Evolutionary conservation across 1,139 yeast species (phyloP).

Genomic region (Suhomyces bolitotheri): DNA sequence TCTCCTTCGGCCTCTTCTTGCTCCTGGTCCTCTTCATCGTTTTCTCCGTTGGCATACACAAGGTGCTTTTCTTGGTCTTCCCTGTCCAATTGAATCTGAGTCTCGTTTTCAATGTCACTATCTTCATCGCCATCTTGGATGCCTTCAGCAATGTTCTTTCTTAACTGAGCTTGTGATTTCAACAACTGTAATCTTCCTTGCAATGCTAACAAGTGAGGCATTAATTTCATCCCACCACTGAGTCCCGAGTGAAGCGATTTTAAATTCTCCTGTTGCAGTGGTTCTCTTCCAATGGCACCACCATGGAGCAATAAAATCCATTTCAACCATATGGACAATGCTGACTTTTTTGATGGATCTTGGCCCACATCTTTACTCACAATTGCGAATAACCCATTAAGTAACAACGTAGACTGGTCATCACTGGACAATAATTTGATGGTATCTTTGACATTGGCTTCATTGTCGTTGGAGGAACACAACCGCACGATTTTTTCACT

Average conservation of each 20-base stretch:
- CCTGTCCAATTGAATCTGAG: constrained; percentile 17
- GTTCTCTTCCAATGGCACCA: constrained; percentile 35
- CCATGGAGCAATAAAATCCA: constrained; percentile 51
- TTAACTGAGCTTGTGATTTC: constrained; percentile 39
- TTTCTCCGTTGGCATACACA: constrained; percentile 45
- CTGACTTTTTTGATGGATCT: constrained; percentile 33
- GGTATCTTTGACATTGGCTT: constrained; percentile 36
- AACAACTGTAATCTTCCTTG: constrained; percentile 48
- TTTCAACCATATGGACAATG: constrained; percentile 49
- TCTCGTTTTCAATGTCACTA: constrained; percentile 24
- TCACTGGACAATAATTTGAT: constrained; percentile 26
- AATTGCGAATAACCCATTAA: constrained; percentile 33
- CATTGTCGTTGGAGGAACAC: constrained; percentile 37
- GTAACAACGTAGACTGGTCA: constrained; percentile 18
- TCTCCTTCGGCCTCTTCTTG: constrained; percentile 12
- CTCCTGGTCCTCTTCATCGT: constrained; percentile 31
- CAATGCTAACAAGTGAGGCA: constrained; percentile 43
- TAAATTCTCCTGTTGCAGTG: constrained; percentile 32
- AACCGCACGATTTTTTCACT: constrained; percentile 23
- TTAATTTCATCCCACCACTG: constrained; percentile 32
- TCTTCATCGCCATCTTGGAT: constrained; percentile 18
- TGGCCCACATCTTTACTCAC: constrained; percentile 36
- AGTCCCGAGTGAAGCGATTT: constrained; percentile 33
- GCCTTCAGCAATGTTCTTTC: constrained; percentile 25
- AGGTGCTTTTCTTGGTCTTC: constrained; percentile 24